Evolutionary conservation across 1,284 basidiomycete species (phyloP).

Genomic region (Trichosporon coremiiforme): DNA sequence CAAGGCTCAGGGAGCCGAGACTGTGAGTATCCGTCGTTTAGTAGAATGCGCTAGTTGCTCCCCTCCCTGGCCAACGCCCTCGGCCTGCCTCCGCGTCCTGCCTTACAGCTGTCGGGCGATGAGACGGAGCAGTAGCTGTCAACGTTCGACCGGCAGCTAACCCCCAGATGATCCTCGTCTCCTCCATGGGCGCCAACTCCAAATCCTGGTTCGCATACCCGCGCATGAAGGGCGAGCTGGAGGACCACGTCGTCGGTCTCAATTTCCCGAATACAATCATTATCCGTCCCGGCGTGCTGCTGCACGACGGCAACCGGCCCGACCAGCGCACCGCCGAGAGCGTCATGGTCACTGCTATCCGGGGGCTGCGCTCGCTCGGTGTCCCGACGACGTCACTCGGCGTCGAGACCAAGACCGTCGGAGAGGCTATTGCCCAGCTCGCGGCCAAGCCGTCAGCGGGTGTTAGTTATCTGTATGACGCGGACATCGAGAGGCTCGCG

Average conservation of each 20-base stretch:
- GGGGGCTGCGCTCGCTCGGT: conserved; percentile 33
- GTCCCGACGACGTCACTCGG: conserved; percentile 31
- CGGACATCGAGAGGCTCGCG: conserved; percentile 40
- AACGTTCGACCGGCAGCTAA: background rate
- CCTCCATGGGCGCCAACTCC: conserved; percentile 37
- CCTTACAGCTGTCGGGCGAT: no score
- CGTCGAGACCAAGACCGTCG: conserved; percentile 42
- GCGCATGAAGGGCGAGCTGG: conserved; percentile 51
- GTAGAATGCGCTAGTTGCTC: no score
- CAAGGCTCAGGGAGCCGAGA: conserved; percentile 47
- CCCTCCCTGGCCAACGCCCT: no score
- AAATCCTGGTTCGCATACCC: conserved; percentile 42
- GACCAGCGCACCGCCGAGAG: conserved; percentile 33
- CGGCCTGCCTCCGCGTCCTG: no score
- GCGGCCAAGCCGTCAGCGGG: conserved; percentile 40
- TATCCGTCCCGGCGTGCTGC: conserved; percentile 47
- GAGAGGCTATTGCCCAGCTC: conserved; percentile 48
- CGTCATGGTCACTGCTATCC: conserved; percentile 28
- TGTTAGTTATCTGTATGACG: conserved; percentile 35
- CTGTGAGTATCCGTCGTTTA: no score
- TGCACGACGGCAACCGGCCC: conserved; percentile 34
- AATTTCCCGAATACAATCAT: conserved; percentile 46
- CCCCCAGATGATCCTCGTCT: conserved; percentile 51
- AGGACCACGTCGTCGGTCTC: conserved; percentile 46
- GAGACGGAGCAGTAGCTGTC: no score